A percentile compares a stretch with the other conserved stretches of the same genome.
Evolutionary conservation across 2,329 filamentous ascomycete species (phyloP).

Genomic region (Sphaerulina vaccinii): DNA sequence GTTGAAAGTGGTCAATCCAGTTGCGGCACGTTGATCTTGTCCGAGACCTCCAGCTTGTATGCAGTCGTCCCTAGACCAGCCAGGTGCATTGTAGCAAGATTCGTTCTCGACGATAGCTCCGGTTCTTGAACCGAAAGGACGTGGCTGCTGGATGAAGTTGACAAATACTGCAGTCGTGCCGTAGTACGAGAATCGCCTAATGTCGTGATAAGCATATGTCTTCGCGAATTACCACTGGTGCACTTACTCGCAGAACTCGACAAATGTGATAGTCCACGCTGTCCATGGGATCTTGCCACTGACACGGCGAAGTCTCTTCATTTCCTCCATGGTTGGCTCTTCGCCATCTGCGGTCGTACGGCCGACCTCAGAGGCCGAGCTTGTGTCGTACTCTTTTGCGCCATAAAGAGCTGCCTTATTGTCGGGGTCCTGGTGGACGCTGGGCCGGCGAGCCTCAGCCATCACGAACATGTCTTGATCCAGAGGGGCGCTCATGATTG

Average conservation of each 20-base stretch:
- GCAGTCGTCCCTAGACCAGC: slow-evolving; percentile 34
- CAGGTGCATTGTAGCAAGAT: slow-evolving; percentile 37
- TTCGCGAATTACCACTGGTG: not conserved
- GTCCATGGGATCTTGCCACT: slow-evolving; percentile 48
- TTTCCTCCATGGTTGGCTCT: slow-evolving; percentile 46
- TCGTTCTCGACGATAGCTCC: slow-evolving; percentile 40
- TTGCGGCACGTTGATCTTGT: slow-evolving; percentile 45
- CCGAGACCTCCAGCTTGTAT: slow-evolving; percentile 42
- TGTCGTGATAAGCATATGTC: not conserved
- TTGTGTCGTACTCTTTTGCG: slow-evolving; percentile 17
- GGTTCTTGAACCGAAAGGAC: slow-evolving; percentile 38
- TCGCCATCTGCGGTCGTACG: slow-evolving; percentile 29
- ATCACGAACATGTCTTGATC: slow-evolving; percentile 25
- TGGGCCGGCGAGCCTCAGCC: slow-evolving; percentile 28
- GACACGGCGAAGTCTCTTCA: slow-evolving; percentile 45
- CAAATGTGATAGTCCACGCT: slow-evolving; percentile 48
- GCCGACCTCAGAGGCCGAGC: slow-evolving; percentile 13
- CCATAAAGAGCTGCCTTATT: slow-evolving; percentile 22
- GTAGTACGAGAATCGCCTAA: slow-evolving; percentile 45
- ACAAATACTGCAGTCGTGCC: slow-evolving; percentile 49
- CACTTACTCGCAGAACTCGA: slow-evolving; percentile 47
- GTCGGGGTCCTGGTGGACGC: slow-evolving; percentile 17
- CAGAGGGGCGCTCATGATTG: slow-evolving; percentile 21
- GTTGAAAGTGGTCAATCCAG: slow-evolving; percentile 48
- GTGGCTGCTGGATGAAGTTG: slow-evolving; percentile 46